Conservation (phyloP, 768 basidiomycete species). For the Boletellus ananas region DNA sequence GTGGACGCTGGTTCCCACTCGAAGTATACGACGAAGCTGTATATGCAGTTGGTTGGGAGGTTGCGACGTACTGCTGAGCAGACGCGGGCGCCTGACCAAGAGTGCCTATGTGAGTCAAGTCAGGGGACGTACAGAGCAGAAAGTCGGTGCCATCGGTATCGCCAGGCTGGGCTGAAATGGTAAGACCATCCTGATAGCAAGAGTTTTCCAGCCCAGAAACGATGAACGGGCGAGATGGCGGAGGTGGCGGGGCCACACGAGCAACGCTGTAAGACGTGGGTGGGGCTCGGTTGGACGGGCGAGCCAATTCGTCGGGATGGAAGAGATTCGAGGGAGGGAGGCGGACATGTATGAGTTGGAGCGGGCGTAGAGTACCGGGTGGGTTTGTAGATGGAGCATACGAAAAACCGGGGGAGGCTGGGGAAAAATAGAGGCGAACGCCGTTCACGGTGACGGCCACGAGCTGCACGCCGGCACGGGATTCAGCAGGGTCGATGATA, state of each 20-base stretch:
- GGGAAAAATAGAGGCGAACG: conserved; percentile 78
- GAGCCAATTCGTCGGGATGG: conserved; percentile 69
- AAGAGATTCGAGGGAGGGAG: conserved; percentile 72
- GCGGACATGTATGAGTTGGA: conserved; percentile 76
- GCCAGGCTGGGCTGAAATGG: conserved; percentile 67
- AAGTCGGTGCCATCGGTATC: conserved; percentile 73
- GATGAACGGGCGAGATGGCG: conserved; percentile 54
- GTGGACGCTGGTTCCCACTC: conserved; percentile 47
- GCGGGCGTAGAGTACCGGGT: conserved; percentile 32
- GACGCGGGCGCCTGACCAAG: conserved; percentile 61
- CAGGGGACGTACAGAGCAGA: conserved; percentile 70
- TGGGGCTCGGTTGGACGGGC: conserved; percentile 44
- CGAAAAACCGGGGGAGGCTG: conserved; percentile 47
- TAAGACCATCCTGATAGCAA: conserved; percentile 64
- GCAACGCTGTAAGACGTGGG: conserved; percentile 43
- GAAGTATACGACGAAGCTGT: conserved; percentile 38
- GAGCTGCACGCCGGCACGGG: conserved; percentile 67
- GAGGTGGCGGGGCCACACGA: conserved; percentile 40
- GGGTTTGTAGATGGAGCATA: conserved; percentile 36
- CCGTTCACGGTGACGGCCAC: conserved; percentile 81
- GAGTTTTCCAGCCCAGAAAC: conserved; percentile 57
- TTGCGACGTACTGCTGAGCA: conserved; percentile 30
- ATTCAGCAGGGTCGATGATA: conserved; percentile 61
- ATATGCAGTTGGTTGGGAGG: conserved; percentile 39
- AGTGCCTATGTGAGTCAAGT: conserved; percentile 66